Conservation (phyloP, 768 basidiomycete genomes). For the Lactifluus pinguis region DNA sequence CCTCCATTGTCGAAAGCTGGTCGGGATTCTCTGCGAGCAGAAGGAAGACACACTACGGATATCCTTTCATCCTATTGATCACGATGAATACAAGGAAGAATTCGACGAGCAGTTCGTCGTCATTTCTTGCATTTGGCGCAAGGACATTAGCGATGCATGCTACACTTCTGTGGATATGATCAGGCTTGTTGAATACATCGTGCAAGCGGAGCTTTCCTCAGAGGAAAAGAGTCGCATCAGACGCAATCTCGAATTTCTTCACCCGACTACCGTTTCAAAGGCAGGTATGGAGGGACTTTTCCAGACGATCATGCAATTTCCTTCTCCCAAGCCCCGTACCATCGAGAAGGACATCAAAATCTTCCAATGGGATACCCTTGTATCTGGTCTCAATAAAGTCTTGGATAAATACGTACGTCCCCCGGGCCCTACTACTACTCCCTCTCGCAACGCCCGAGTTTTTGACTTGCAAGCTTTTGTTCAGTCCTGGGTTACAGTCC, state of each 20-base stretch:
- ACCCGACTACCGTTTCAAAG: conserved; percentile 87
- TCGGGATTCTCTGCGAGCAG: conserved; percentile 74
- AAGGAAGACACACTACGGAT: conserved; percentile 70
- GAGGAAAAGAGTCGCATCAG: conserved; percentile 97
- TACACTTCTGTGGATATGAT: conserved; percentile 96
- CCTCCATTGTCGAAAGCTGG: conserved; percentile 62
- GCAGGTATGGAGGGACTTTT: conserved; percentile 78
- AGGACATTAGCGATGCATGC: conserved; percentile 67
- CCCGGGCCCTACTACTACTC: not conserved
- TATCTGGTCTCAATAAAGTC: conserved; percentile 68
- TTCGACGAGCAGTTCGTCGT: conserved; percentile 70
- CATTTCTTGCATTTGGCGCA: conserved; percentile 90
- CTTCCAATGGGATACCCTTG: conserved; percentile 66
- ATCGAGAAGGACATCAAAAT: conserved; percentile 97
- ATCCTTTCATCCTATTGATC: conserved; percentile 65
- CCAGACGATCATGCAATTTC: conserved; percentile 93
- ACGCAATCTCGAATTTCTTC: conserved; percentile 87
- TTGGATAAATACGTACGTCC: conserved; percentile 75
- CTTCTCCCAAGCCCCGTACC: conserved; percentile 86
- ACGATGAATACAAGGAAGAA: conserved; percentile 66
- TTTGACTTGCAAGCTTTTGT: not conserved
- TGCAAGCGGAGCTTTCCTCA: conserved; percentile 70
- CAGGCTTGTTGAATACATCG: conserved; percentile 76
- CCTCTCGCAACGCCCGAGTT: not conserved
- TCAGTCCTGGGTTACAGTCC: conserved; percentile 7